These are phyloP conservation scores for Boletus reticuloceps DNA, from an alignment of 768 basidiomycete genomes.

Conservation along the genomic window DNA sequence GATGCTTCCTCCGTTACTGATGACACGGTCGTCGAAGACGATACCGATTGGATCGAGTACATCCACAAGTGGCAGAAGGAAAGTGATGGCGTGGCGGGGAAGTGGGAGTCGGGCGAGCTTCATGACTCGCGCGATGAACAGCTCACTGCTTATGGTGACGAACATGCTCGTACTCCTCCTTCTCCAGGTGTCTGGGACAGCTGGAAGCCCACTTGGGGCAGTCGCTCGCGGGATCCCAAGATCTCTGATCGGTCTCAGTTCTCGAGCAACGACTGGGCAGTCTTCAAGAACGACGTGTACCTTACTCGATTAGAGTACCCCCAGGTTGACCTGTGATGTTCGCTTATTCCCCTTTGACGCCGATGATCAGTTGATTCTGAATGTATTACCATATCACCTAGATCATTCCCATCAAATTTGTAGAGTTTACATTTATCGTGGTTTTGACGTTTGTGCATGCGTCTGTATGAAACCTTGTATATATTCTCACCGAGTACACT, in stretches of 20 bases:
- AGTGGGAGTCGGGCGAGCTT: background rate
- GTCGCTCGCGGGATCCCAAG: background rate
- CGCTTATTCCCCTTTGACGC: no score
- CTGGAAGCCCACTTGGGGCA: background rate
- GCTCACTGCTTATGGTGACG: background rate
- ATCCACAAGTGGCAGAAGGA: background rate
- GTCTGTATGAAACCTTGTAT: no score
- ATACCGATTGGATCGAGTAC: background rate
- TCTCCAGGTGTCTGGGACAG: background rate
- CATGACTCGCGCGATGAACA: background rate
- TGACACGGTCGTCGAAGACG: background rate
- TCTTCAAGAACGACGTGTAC: background rate
- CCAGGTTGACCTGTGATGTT: no score
- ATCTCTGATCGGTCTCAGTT: background rate
- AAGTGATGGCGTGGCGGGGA: background rate
- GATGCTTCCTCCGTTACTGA: background rate
- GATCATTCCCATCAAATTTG: no score
- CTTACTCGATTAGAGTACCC: background rate
- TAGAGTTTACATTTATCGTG: no score
- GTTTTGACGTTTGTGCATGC: no score
- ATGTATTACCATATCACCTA: no score
- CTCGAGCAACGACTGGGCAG: background rate
- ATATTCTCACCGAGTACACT: no score
- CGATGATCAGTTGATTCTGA: no score
- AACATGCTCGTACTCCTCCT: background rate